Base-by-base conservation (phyloP, 106 monocot species). In the Dioscorea alata region DNA sequence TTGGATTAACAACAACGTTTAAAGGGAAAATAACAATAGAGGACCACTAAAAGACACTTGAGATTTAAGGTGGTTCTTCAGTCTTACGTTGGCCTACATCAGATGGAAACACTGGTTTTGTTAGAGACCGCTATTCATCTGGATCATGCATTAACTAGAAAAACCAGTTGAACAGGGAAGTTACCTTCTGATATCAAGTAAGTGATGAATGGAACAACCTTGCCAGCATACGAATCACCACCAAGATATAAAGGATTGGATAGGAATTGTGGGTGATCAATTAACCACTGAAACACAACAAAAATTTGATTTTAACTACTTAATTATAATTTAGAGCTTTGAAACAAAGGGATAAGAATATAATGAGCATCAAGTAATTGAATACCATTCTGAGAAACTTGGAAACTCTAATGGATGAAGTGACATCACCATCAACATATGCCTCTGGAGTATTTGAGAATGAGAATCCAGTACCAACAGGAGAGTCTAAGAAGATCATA, bases 191-290 rank as follows among this genome's bases (percentile, higher is more conserved):
- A 67, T 32, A 88, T 34, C 32, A 69, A 31, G 19, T 75, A 53
- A 4, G 72, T 53, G 35, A 84, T 33, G 23, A 78, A 4, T 13
- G 88, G 88, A 48, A 66, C 75, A 60, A 84, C 35, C 63, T 80
- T 87, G 13, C 82, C 88, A 8, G 71, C 78, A 58, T 88, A 85
- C 12, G 88, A 88, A 72, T 85, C 88, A 14, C 85, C 88, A 67
- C 60, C 69, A 79, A 88, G 23, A 22, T 82, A 88, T 4, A 89
- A 69, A 49, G 66, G 70, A 69, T 89, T 81, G 13, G 84, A 52
- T 16, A 82, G 19, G 63, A 72, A 85, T 20, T 73, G 49, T 2
- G 73, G 79, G 33, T 89, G 84, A 48, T 84, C 84, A 18, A 13
- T 18, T 51, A 88, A 76, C 88, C 88, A 88, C 88, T 88, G 50